These are phyloP conservation scores for Coprinopsis sp. DNA, from an alignment of 768 basidiomycete species.

Conservation along the genomic window DNA sequence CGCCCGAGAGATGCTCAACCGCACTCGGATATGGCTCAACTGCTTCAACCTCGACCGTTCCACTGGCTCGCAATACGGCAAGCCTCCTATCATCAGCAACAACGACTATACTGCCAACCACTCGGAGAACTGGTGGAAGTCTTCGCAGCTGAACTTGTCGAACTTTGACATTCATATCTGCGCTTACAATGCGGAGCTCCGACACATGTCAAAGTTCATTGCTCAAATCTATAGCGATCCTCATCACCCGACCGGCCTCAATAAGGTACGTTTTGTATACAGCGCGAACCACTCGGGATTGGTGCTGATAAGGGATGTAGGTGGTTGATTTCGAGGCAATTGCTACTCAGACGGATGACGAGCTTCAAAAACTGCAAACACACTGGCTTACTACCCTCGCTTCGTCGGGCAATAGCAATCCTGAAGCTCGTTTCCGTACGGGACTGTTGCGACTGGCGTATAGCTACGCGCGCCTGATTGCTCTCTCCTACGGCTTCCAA, in stretches of 20 bases:
- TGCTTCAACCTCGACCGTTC: conserved; percentile 91
- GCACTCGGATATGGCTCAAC: conserved; percentile 86
- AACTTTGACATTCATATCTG: conserved; percentile 80
- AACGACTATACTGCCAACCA: conserved; percentile 73
- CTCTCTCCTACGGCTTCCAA: conserved; percentile 73
- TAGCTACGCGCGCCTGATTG: conserved; percentile 65
- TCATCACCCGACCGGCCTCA: conserved; percentile 67
- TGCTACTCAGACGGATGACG: conserved; percentile 65
- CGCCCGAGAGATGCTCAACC: conserved; percentile 83
- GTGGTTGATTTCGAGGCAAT: conserved; percentile 59
- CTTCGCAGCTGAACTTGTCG: conserved; percentile 60
- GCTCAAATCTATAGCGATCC: conserved; percentile 70
- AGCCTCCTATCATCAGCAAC: conserved; percentile 73
- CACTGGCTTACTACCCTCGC: conserved; percentile 55
- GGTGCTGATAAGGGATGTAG: conserved; percentile 27
- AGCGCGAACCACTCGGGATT: not conserved
- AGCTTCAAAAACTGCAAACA: conserved; percentile 49
- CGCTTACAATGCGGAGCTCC: conserved; percentile 72
- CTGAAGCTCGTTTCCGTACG: conserved; percentile 55
- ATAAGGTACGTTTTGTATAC: conserved; percentile 46
- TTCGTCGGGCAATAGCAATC: conserved; percentile 48
- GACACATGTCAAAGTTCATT: conserved; percentile 56
- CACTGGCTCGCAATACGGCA: conserved; percentile 84
- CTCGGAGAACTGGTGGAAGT: conserved; percentile 66
- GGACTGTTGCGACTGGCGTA: conserved; percentile 58